A percentile compares a stretch with the other conserved stretches of the same genome.
Evolutionary conservation across 345 rosid genomes (phyloP).

Genomic region (Brassica cretica): DNA sequence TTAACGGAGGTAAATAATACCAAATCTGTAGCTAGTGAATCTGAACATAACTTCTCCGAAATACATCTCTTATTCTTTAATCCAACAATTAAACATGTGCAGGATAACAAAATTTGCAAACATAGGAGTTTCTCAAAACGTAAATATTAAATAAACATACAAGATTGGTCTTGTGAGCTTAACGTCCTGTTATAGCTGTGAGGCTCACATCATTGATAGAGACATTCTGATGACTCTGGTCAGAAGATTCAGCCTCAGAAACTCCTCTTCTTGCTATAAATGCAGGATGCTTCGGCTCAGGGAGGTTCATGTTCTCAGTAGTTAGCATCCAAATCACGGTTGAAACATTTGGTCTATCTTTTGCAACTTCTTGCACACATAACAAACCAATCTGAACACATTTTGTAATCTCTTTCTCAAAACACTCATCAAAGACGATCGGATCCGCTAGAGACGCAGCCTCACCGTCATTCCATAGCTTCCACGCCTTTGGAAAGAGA

Average conservation of each 20-base stretch:
- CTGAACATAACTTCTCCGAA: neutral
- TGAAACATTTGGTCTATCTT: constrained; percentile 46
- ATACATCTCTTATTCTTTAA: constrained; percentile 7
- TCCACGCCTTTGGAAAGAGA: constrained; percentile 42
- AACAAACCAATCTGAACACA: constrained; percentile 46
- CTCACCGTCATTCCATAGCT: constrained; percentile 38
- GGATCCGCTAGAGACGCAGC: constrained; percentile 35
- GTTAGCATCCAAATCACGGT: constrained; percentile 37
- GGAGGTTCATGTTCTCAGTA: constrained; percentile 20
- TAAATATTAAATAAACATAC: neutral
- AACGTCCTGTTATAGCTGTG: constrained; percentile 38
- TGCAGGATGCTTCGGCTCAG: constrained; percentile 33
- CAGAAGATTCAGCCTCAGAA: constrained; percentile 35
- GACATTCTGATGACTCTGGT: constrained; percentile 32
- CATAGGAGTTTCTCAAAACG: neutral
- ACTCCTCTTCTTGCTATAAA: constrained; percentile 28
- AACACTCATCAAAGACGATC: constrained; percentile 14
- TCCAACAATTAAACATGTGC: constrained; percentile 13
- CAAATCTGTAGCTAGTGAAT: neutral
- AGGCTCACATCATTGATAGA: constrained; percentile 38
- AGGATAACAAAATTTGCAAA: neutral
- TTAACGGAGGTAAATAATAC: neutral
- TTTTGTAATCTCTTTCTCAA: constrained; percentile 32
- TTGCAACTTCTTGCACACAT: constrained; percentile 46
- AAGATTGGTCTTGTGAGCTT: constrained; percentile 10